These are phyloP conservation scores for Exobasidium cylindrosporum DNA, from an alignment of 1,284 basidiomycete species.

Conservation along the genomic window DNA sequence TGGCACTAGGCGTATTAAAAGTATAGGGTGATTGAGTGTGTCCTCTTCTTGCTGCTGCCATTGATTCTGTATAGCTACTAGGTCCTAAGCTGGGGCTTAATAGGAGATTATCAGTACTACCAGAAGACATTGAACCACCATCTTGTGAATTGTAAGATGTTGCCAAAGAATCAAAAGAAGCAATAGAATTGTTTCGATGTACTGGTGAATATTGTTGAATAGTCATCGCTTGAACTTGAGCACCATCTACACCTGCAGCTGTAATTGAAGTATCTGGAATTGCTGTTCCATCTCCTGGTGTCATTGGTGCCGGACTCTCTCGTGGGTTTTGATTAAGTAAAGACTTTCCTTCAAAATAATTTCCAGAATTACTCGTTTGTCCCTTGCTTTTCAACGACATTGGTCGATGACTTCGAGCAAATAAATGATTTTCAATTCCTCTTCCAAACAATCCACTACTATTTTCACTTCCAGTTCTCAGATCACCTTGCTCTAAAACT, in stretches of 20 bases:
- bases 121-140: not conserved
- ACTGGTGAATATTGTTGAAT: constrained; percentile 18
- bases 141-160: constrained; percentile 48
- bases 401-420: constrained; percentile 47
- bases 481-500: constrained; percentile 51
- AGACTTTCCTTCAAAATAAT: not conserved
- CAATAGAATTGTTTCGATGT: constrained; percentile 41
- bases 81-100: not conserved
- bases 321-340: constrained; percentile 17
- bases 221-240: constrained; percentile 4
- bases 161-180: constrained; percentile 52
- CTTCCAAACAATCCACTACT: constrained; percentile 38
- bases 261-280: constrained; percentile 23
- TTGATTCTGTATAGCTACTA: constrained; percentile 28
- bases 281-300: constrained; percentile 11
- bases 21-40: not conserved
- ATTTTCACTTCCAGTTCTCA: constrained; percentile 35
- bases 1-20: not conserved
- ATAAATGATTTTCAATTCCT: constrained; percentile 52
- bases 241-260: constrained; percentile 13
- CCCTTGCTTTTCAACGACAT: not conserved
- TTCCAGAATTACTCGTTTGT: not conserved
- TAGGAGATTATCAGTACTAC: not conserved
- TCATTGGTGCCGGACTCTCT: constrained; percentile 36
- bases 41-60: constrained; percentile 5